These are phyloP conservation scores for Calocybe indica DNA, from an alignment of 768 basidiomycete species.

Conservation along the genomic window DNA sequence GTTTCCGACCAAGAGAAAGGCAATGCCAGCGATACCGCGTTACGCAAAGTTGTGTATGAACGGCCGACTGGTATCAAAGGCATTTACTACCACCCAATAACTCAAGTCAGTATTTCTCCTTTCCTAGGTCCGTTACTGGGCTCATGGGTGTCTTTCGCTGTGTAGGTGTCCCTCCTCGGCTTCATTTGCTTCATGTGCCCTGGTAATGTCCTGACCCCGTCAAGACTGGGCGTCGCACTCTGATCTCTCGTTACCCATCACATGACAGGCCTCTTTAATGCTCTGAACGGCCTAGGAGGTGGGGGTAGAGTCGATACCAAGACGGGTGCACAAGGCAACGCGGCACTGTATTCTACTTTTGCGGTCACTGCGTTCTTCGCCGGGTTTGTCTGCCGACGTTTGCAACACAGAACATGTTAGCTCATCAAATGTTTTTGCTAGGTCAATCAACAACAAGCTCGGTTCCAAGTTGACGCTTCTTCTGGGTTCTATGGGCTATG, in stretches of 20 bases:
- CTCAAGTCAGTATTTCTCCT: conserved; percentile 10
- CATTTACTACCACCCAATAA: conserved; percentile 16
- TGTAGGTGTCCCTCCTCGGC: conserved; percentile 50
- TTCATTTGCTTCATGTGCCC: conserved; percentile 66
- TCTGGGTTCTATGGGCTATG: conserved; percentile 71
- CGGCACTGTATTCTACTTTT: conserved; percentile 58
- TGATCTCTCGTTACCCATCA: conserved; percentile 3
- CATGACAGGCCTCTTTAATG: conserved; percentile 64
- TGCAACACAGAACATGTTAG: neutral
- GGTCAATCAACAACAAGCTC: conserved; percentile 75
- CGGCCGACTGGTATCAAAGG: conserved; percentile 16
- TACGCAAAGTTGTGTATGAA: conserved; percentile 10
- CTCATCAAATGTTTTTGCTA: conserved; percentile 15
- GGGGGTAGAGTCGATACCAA: conserved; percentile 67
- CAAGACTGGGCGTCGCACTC: neutral
- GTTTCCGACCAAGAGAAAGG: conserved; percentile 14
- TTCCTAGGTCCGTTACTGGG: neutral
- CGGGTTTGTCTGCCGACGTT: conserved; percentile 11
- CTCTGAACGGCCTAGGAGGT: conserved; percentile 73
- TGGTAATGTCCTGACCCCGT: conserved; percentile 26
- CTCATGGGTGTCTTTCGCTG: neutral
- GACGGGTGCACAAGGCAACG: conserved; percentile 65
- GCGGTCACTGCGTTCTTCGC: conserved; percentile 36
- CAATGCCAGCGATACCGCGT: conserved; percentile 8
- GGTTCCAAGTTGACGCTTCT: conserved; percentile 69